Evolutionary conservation across 306 rosid species (phyloP).

Genomic region (Styphnolobium japonicum): DNA sequence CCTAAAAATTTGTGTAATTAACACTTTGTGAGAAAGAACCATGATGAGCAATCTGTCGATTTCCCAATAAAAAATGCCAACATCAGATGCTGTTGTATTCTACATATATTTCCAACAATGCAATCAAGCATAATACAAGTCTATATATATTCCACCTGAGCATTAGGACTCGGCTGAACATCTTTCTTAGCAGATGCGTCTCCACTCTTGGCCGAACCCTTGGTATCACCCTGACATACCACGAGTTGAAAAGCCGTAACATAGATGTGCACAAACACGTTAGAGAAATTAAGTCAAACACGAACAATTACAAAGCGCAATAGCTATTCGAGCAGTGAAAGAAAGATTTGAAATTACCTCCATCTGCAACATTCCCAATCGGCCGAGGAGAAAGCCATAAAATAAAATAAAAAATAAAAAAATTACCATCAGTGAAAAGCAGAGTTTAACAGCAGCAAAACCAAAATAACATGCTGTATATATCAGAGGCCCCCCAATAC

Average conservation of each 20-base stretch:
- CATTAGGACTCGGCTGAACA: slow-evolving; percentile 56
- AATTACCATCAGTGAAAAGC: slow-evolving; percentile 33
- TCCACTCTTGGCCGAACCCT: slow-evolving; percentile 86
- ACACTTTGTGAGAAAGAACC: slow-evolving; percentile 79
- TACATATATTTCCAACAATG: not conserved
- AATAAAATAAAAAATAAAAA: not conserved
- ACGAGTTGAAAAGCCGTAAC: slow-evolving; percentile 15
- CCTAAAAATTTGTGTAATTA: slow-evolving; percentile 75
- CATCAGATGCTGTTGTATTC: not conserved
- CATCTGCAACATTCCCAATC: slow-evolving; percentile 60
- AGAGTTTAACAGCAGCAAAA: not conserved
- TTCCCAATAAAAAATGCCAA: slow-evolving; percentile 10
- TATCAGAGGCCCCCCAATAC: slow-evolving; percentile 7
- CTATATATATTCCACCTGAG: slow-evolving; percentile 55
- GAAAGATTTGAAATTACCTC: slow-evolving; percentile 65
- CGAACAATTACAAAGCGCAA: not conserved
- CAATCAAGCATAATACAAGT: not conserved
- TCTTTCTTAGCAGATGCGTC: slow-evolving; percentile 77
- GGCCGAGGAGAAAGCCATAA: slow-evolving; percentile 27
- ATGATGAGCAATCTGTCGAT: slow-evolving; percentile 62
- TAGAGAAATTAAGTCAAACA: not conserved
- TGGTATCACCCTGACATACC: slow-evolving; percentile 82
- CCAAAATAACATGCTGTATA: not conserved
- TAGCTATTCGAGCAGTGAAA: not conserved
- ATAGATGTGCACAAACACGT: not conserved